phyloP scores from a whole-genome alignment of 306 rosid species.

The Morella rubra region DNA sequence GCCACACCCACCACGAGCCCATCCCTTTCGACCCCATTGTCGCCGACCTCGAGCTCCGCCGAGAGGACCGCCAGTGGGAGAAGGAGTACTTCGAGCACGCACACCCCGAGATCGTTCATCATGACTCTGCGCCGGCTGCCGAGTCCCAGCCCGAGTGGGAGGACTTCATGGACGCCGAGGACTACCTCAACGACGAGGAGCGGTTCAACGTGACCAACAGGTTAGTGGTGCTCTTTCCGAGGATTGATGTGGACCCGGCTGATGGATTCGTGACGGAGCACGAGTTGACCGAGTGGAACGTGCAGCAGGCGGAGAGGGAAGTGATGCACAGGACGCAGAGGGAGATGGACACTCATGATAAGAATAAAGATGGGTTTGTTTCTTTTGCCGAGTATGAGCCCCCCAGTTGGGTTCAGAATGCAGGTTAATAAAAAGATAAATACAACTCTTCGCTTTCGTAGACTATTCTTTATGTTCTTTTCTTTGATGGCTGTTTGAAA shows the following conservation, averaged over 20 bases:
- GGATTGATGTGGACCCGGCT: constrained; percentile 62
- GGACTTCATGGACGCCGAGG: constrained; percentile 83
- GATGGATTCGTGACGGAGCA: constrained; percentile 57
- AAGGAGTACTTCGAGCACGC: constrained; percentile 56
- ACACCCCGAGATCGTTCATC: constrained; percentile 40
- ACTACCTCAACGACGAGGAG: constrained; percentile 76
- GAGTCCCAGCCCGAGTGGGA: constrained; percentile 95
- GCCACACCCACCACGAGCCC: constrained; percentile 40
- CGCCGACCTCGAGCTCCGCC: constrained; percentile 87
- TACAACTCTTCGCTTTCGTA: not conserved
- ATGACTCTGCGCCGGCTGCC: constrained; percentile 58
- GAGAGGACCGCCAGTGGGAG: constrained; percentile 90
- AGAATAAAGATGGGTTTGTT: constrained; percentile 68
- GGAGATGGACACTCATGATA: constrained; percentile 88
- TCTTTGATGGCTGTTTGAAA: not conserved
- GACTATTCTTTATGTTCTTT: not conserved
- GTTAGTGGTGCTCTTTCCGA: constrained; percentile 68
- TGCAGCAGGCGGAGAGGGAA: constrained; percentile 65
- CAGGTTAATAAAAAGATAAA: constrained; percentile 39
- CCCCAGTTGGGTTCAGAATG: constrained; percentile 71
- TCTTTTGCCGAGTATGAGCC: constrained; percentile 92
- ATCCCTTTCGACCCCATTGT: constrained; percentile 83
- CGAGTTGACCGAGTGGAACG: constrained; percentile 86
- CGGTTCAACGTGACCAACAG: constrained; percentile 78
- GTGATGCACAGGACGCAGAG: constrained; percentile 70